phyloP scores from a whole-genome alignment of 495 filamentous ascomycete genomes.

The Penicillium cosmopolitanum region DNA sequence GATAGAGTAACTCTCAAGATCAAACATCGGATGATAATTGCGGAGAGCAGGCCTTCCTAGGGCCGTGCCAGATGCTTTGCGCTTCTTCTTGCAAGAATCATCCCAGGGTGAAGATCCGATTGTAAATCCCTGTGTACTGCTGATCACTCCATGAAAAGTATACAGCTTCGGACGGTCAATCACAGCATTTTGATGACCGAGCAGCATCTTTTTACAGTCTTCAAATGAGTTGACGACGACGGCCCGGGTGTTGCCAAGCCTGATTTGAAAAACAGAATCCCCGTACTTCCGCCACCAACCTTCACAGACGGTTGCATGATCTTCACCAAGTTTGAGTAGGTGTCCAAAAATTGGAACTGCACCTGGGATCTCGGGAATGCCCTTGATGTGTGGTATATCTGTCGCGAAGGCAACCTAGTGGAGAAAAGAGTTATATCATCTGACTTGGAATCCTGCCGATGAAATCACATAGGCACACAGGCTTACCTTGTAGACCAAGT shows the following conservation, averaged over 20 bases:
- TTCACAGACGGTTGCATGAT: slow-evolving; percentile 58
- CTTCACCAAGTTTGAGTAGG: slow-evolving; percentile 56
- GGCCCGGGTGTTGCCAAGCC: slow-evolving; percentile 54
- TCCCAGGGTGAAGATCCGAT: slow-evolving; percentile 54
- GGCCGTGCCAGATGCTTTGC: slow-evolving; percentile 53
- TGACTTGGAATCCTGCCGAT: too few relatives aligned
- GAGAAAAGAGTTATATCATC: neutral
- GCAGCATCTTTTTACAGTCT: slow-evolving; percentile 48
- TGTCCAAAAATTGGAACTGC: slow-evolving; percentile 55
- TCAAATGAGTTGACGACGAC: slow-evolving; percentile 54
- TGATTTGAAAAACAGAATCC: slow-evolving; percentile 58
- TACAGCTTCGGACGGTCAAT: slow-evolving; percentile 53
- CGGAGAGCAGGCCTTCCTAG: slow-evolving; percentile 49
- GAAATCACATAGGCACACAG: too few relatives aligned
- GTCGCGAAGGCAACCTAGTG: slow-evolving; percentile 29
- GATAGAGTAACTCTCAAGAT: slow-evolving; percentile 54
- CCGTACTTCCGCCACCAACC: slow-evolving; percentile 56
- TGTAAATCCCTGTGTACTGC: slow-evolving; percentile 49
- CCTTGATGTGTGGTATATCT: slow-evolving; percentile 52
- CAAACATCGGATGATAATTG: slow-evolving; percentile 54
- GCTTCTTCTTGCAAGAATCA: slow-evolving; percentile 54
- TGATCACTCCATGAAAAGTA: slow-evolving; percentile 54
- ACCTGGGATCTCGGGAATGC: slow-evolving; percentile 55
- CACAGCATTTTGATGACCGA: slow-evolving; percentile 50
- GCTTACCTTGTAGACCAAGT: slow-evolving; percentile 20